These are phyloP conservation scores for Myxozyma kluyveri DNA, from an alignment of 805 yeast genomes.

Conservation along the genomic window DNA sequence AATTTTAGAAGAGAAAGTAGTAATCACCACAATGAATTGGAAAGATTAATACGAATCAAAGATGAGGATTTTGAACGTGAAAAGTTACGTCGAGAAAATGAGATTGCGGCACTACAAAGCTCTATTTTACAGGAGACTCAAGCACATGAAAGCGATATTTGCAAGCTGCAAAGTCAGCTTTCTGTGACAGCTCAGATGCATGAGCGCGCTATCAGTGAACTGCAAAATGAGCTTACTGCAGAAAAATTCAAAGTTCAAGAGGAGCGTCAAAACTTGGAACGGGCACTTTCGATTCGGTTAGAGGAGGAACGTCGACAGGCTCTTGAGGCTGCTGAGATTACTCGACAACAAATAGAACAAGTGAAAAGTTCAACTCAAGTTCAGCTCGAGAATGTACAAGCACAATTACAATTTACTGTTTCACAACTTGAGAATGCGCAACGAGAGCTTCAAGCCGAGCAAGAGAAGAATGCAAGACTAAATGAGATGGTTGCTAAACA, in stretches of 20 bases:
- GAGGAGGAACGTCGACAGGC: not conserved
- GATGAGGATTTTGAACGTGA: conserved; percentile 27
- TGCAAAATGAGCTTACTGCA: not conserved
- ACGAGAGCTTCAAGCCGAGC: conserved; percentile 33
- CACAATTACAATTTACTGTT: conserved; percentile 12
- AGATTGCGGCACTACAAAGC: not conserved
- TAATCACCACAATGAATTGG: conserved; percentile 37
- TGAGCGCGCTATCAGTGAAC: not conserved
- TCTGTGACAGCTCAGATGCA: not conserved
- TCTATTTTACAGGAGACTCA: not conserved
- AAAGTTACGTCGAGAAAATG: not conserved
- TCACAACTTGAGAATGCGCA: conserved; percentile 24
- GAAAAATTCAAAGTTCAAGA: not conserved
- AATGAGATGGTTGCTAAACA: conserved; percentile 37
- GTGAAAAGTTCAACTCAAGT: not conserved
- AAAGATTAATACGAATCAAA: conserved; percentile 36
- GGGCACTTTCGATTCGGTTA: not conserved
- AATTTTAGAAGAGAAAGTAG: conserved; percentile 41
- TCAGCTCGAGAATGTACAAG: not conserved
- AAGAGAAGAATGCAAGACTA: conserved; percentile 33
- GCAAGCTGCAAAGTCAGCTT: not conserved
- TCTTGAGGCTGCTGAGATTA: not conserved
- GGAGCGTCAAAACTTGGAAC: not conserved
- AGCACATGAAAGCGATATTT: not conserved
- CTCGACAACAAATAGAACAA: not conserved